These are phyloP conservation scores for Cyclotella baltica DNA, from an alignment of 108 stramenopile genomes.

Conservation along the genomic window DNA sequence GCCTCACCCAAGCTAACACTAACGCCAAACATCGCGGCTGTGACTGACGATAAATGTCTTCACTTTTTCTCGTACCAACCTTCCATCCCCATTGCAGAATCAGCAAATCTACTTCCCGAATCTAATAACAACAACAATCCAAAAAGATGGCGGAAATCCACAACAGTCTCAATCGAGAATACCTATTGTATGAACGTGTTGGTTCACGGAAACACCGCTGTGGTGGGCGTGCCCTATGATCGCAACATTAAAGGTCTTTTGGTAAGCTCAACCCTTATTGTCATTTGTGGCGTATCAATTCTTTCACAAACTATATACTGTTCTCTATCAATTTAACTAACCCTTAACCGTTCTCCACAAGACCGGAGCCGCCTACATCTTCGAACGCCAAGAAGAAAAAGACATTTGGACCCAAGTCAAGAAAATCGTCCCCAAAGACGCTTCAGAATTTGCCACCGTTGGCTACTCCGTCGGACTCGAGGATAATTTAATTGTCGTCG, in stretches of 20 bases:
- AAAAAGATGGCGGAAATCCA: conserved; percentile 33
- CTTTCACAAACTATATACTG: no score
- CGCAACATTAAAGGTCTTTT: conserved; percentile 36
- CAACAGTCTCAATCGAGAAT: conserved; percentile 41
- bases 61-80: conserved; percentile 21
- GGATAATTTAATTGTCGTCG: conserved; percentile 26
- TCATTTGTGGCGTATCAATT: no score
- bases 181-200: conserved; percentile 37
- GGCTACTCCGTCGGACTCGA: conserved; percentile 38
- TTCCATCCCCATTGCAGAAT: background rate
- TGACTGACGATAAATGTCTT: conserved; percentile 22
- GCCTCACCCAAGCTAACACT: conserved; percentile 17
- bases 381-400: conserved; percentile 32
- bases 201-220: conserved; percentile 19
- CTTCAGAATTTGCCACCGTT: conserved; percentile 27
- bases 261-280: no score
- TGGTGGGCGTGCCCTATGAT: conserved; percentile 51
- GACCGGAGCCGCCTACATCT: conserved; percentile 49
- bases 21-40: background rate
- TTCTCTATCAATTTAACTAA: no score
- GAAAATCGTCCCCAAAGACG: conserved; percentile 46
- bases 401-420: conserved; percentile 47
- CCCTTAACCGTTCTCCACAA: no score
- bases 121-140: background rate
- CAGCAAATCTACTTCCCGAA: background rate